Conservation (phyloP, 2,329 filamentous ascomycete species). For the Fusarium sp. region DNA sequence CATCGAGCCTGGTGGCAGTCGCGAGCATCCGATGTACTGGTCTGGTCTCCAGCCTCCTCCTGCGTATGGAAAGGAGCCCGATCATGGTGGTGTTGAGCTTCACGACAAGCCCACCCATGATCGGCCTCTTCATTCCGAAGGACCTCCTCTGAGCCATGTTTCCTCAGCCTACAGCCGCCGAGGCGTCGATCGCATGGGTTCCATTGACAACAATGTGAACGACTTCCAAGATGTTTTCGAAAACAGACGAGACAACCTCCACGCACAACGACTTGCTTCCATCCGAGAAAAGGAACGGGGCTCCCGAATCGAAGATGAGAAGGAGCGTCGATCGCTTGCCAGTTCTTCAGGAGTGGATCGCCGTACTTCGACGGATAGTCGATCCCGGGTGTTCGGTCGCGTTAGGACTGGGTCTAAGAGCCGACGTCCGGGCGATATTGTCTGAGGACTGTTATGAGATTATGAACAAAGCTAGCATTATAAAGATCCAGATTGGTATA, state of each 20-base stretch:
- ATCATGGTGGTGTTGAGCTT: slow-evolving; percentile 14
- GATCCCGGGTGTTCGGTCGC: slow-evolving; percentile 45
- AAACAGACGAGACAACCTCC: slow-evolving; percentile 50
- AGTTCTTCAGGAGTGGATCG: slow-evolving; percentile 45
- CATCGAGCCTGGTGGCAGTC: slow-evolving; percentile 72
- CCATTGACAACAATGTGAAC: slow-evolving; percentile 49
- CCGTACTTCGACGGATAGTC: slow-evolving; percentile 40
- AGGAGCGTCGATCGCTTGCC: slow-evolving; percentile 38
- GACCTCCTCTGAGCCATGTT: slow-evolving; percentile 14
- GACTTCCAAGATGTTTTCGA: slow-evolving; percentile 60
- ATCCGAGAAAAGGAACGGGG: slow-evolving; percentile 52
- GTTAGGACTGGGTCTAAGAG: slow-evolving; percentile 45
- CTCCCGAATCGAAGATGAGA: slow-evolving; percentile 40
- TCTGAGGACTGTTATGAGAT: slow-evolving; percentile 38
- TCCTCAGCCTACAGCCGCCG: slow-evolving; percentile 28
- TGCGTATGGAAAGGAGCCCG: slow-evolving; percentile 46
- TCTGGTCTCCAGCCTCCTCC: slow-evolving; percentile 49
- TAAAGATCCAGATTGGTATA: slow-evolving; percentile 22
- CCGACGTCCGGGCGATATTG: slow-evolving; percentile 40
- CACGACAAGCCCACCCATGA: slow-evolving; percentile 18
- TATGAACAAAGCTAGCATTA: slow-evolving; percentile 21
- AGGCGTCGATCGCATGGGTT: slow-evolving; percentile 36
- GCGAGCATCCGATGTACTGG: slow-evolving; percentile 73
- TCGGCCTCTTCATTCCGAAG: slow-evolving; percentile 18
- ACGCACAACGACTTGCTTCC: slow-evolving; percentile 50